phyloP scores from a whole-genome alignment of 148 eudicot species.

The Dysphania ambrosioides region DNA sequence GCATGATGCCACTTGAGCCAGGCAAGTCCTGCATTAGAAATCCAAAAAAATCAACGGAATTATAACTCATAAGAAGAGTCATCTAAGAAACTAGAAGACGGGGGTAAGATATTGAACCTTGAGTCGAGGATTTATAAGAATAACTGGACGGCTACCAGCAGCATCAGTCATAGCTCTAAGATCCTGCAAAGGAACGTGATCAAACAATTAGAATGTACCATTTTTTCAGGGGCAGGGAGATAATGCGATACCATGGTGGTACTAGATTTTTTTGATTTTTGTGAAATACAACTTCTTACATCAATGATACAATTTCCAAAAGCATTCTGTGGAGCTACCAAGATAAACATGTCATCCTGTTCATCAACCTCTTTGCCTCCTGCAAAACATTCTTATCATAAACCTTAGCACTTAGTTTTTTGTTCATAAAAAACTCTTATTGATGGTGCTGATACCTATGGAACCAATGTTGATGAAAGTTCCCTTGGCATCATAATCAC shows the following conservation, averaged over 20 bases:
- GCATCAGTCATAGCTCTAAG: conserved; percentile 94
- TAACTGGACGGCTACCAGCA: conserved; percentile 91
- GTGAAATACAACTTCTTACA: conserved; percentile 39
- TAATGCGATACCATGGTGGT: neutral
- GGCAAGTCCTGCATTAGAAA: conserved; percentile 69
- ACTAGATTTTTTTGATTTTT: neutral
- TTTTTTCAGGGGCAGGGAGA: neutral
- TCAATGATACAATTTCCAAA: conserved; percentile 94
- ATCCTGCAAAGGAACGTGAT: conserved; percentile 49
- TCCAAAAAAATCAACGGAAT: neutral
- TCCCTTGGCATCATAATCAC: conserved; percentile 86
- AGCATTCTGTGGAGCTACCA: conserved; percentile 99
- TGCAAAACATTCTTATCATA: conserved; percentile 21
- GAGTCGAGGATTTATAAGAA: conserved; percentile 84
- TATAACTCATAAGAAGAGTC: neutral
- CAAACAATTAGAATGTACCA: neutral
- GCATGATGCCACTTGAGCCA: conserved; percentile 94
- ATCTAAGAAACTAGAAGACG: neutral
- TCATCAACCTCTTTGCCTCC: conserved; percentile 87
- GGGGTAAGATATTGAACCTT: conserved; percentile 50
- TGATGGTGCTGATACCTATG: conserved; percentile 52
- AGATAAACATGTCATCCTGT: conserved; percentile 85
- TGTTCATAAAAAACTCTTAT: neutral
- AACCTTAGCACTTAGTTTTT: neutral
- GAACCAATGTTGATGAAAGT: conserved; percentile 86